Percentiles rank a stretch among this genome's conserved stretches.
Conservation (phyloP, 306 rosid species). For the Cyclanthera cordifolia region DNA sequence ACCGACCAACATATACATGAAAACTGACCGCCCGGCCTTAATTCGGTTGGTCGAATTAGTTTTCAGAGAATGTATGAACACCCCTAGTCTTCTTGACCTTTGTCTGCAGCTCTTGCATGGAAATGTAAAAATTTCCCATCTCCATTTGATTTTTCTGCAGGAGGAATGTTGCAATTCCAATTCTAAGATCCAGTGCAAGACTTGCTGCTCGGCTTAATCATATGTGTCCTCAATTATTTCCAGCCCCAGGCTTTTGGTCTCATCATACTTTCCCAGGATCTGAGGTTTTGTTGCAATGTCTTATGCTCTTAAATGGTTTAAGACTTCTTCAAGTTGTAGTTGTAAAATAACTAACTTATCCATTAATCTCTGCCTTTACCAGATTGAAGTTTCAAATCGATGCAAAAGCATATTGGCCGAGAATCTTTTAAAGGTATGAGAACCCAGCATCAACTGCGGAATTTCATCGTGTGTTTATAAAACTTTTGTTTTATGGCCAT, state of each 20-base stretch:
- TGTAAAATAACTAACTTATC: background rate
- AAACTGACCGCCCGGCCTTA: too few relatives aligned
- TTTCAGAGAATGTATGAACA: too few relatives aligned
- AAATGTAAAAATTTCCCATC: background rate
- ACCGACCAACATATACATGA: too few relatives aligned
- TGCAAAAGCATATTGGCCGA: conserved; percentile 47
- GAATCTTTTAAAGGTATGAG: conserved; percentile 83
- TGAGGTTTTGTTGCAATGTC: conserved; percentile 59
- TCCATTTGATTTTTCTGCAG: conserved; percentile 28
- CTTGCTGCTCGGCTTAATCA: conserved; percentile 64
- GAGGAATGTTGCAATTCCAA: conserved; percentile 69
- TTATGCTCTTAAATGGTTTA: conserved; percentile 11
- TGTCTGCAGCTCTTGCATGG: conserved; percentile 6
- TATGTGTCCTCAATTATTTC: conserved; percentile 86
- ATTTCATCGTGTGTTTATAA: background rate
- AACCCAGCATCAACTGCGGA: background rate
- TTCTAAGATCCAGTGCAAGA: conserved; percentile 80
- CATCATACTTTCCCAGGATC: conserved; percentile 26
- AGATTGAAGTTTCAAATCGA: conserved; percentile 40
- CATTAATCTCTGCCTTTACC: conserved; percentile 14
- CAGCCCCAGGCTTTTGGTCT: conserved; percentile 80
- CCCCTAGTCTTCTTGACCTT: background rate
- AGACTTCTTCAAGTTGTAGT: conserved; percentile 4
- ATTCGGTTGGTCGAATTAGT: too few relatives aligned
- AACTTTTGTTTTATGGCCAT: background rate